These are phyloP conservation scores for Coemansia asiatica DNA, from an alignment of 192 early-diverging fungal species.

Conservation along the genomic window DNA sequence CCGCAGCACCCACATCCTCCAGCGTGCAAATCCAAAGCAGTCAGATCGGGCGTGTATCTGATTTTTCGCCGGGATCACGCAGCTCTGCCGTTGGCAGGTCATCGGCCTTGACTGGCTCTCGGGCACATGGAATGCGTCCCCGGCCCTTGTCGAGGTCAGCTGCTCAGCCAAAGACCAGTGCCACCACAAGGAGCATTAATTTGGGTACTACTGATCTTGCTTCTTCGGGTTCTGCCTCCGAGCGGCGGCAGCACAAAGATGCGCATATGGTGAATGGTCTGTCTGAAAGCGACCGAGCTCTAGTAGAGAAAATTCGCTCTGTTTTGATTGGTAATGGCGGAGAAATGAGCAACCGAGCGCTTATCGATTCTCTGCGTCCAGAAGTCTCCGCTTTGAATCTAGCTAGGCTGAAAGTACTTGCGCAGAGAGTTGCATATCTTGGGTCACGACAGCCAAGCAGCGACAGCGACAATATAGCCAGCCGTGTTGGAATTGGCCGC, in stretches of 20 bases:
- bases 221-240: neutral
- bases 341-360: conserved; percentile 20
- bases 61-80: conserved; percentile 7
- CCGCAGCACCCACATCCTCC: conserved; percentile 5
- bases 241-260: neutral
- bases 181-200: conserved; percentile 1
- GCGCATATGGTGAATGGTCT: neutral
- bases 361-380: conserved; percentile 23
- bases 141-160: neutral
- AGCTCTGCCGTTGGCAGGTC: neutral
- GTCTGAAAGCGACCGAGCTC: conserved; percentile 11
- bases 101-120: neutral
- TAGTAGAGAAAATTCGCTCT: conserved; percentile 19
- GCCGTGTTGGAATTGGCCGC: conserved; percentile 39
- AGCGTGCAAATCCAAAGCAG: conserved; percentile 6
- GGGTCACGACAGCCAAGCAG: conserved; percentile 14
- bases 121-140: conserved; percentile 8
- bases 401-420: conserved; percentile 30
- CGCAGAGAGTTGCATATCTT: conserved; percentile 28
- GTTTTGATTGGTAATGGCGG: conserved; percentile 27
- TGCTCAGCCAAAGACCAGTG: neutral
- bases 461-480: conserved; percentile 3
- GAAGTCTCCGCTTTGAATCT: conserved; percentile 19
- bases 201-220: too few relatives aligned
- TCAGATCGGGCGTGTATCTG: neutral